Base-by-base conservation (phyloP, 768 basidiomycete genomes). In the Melanogaster broomeanus region DNA sequence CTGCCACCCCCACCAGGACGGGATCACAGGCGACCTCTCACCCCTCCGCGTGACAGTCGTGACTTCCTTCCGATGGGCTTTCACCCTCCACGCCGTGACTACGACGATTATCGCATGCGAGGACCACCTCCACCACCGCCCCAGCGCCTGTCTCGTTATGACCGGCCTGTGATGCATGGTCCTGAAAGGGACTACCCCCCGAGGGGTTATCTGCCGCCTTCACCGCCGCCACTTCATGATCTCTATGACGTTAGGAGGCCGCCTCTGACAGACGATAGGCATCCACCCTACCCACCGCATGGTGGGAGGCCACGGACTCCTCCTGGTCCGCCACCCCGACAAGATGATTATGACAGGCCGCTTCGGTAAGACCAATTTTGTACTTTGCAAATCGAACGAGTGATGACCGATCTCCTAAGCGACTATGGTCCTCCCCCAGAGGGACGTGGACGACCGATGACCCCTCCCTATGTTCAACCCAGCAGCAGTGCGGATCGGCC, bases 21-120 rank as follows among this genome's bases (percentile, higher is more conserved):
- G 33, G 88, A 89, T 51, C 77, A 79, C 50, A 76, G 87, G 42
- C 73, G 86, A 51, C 82, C 84, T 49, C 72, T 75, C 13, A 82
- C 80, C 11, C 73, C 88, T 45, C 79, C 85, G 15, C 77, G 87
- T 57, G 88, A 88, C 11, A 82, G 81, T 61, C 76, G 85, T 34
- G 88, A 89, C 51, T 38, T 50, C n/a, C 84, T 86, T 67, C 75
- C 77, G 54, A 71, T n/a, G 42, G 39, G 73, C 33, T 74, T 77
- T 30, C 70, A 78, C 51, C 70, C 77, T 56, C 60, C 75, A 53
- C 71, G 74, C 58, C 80, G 85, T 51, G 87, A 91, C 42, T 77
- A 82, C 59, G 87, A 92, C 58, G 90, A 91, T 43, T 85, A 83
- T 57, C 77, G 84, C 61, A 60, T 67, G 60, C 77, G 85, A 41